phyloP scores from a whole-genome alignment of 148 eudicot genomes.

The Camellia sinensis region DNA sequence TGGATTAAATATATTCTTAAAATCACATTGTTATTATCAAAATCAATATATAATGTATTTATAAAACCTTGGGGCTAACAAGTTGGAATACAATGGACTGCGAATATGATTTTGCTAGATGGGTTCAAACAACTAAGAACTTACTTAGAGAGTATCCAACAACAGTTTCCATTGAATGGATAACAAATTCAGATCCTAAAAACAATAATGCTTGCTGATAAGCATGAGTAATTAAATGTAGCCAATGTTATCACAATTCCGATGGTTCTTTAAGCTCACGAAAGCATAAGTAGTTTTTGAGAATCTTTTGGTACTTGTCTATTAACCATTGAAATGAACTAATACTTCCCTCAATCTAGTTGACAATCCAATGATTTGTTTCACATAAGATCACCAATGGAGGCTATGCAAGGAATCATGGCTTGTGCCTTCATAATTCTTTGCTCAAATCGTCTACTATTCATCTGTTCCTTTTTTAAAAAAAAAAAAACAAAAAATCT shows the following conservation, averaged over 20 bases:
- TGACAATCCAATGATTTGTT: not conserved
- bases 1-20: too few relatives aligned
- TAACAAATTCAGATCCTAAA: too few relatives aligned
- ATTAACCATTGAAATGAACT: not conserved
- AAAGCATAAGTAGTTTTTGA: slow-evolving; percentile 1
- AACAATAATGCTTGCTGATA: too few relatives aligned
- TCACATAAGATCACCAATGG: not conserved
- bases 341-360: not conserved
- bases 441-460: not conserved
- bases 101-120: not conserved
- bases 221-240: too few relatives aligned
- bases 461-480: not conserved
- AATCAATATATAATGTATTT: too few relatives aligned
- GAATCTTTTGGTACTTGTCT: not conserved
- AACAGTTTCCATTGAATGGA: too few relatives aligned
- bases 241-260: not conserved
- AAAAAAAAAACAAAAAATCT: not conserved
- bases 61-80: too few relatives aligned
- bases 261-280: not conserved
- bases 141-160: not conserved
- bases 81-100: not conserved
- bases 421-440: not conserved
- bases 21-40: too few relatives aligned
- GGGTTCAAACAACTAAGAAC: not conserved
- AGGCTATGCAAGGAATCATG: not conserved